These are phyloP conservation scores for Ehretia macrophylla DNA, from an alignment of 257 asterid genomes.

Conservation along the genomic window DNA sequence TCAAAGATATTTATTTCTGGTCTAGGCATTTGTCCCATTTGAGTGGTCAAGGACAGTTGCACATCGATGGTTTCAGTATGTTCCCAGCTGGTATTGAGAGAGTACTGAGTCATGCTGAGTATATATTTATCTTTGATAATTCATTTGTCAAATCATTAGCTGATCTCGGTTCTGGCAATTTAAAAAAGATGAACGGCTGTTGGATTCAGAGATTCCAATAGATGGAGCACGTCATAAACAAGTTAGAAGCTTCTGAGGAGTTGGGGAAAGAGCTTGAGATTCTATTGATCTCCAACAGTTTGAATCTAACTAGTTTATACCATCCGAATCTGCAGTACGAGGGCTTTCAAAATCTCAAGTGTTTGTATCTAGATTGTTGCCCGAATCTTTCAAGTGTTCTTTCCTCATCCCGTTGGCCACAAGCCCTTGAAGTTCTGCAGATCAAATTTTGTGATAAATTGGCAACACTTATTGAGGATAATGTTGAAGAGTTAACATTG, in stretches of 20 bases:
- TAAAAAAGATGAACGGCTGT: conserved; percentile 14
- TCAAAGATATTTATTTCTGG: not conserved
- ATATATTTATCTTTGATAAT: conserved; percentile 7
- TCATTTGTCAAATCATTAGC: conserved; percentile 12
- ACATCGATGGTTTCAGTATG: conserved; percentile 10
- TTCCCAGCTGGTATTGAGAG: conserved; percentile 4
- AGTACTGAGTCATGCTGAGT: conserved; percentile 2
- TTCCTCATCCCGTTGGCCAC: conserved; percentile 3
- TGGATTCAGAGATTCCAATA: conserved; percentile 10
- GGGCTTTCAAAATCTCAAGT: conserved; percentile 2
- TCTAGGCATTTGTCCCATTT: not conserved
- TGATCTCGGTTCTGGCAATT: conserved; percentile 7
- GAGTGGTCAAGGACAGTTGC: not conserved
- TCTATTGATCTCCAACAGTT: not conserved
- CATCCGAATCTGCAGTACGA: not conserved
- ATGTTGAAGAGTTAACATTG: not conserved
- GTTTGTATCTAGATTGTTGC: conserved; percentile 8
- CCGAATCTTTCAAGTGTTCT: not conserved
- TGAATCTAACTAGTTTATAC: not conserved
- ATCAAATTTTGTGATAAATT: conserved; percentile 6
- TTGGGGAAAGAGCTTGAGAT: not conserved
- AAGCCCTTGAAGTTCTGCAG: conserved; percentile 1
- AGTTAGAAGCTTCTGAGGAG: not conserved
- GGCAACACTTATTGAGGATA: not conserved
- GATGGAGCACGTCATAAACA: not conserved